phyloP scores from a whole-genome alignment of 768 basidiomycete species.

The Xerocomus brunneocitrinus region DNA sequence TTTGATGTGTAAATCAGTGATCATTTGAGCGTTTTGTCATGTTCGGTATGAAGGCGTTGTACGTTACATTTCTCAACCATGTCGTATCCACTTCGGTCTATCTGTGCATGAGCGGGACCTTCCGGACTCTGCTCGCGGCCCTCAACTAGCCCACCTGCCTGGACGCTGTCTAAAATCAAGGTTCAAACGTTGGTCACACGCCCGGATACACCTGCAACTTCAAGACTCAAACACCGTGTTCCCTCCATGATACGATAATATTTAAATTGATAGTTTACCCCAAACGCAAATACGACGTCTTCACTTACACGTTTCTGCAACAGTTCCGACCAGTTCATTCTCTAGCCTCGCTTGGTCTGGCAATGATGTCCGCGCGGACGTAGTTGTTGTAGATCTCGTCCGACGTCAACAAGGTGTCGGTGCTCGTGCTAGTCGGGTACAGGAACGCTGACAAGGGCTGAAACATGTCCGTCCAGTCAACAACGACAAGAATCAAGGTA shows the following conservation, averaged over 20 bases:
- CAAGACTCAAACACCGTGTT: background rate
- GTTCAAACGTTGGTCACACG: too few species aligned
- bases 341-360: slow-evolving; percentile 9
- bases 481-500: background rate
- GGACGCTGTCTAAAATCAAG: too few species aligned
- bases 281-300: background rate
- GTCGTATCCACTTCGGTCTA: too few species aligned
- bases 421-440: slow-evolving; percentile 48
- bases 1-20: slow-evolving; percentile 34
- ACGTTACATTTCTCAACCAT: too few species aligned
- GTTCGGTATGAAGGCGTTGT: background rate
- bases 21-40: background rate
- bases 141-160: too few species aligned
- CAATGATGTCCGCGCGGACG: slow-evolving; percentile 50
- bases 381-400: slow-evolving; percentile 75
- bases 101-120: too few species aligned
- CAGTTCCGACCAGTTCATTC: slow-evolving; percentile 1
- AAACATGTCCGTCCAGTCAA: background rate
- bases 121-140: too few species aligned
- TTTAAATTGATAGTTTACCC: background rate
- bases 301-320: background rate
- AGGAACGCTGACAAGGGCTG: slow-evolving; percentile 63
- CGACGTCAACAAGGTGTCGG: slow-evolving; percentile 64
- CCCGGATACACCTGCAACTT: too few species aligned
- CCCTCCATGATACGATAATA: background rate